Conservation (phyloP, 169 alveolate species). For the Cryptosporidium xiaoi region DNA sequence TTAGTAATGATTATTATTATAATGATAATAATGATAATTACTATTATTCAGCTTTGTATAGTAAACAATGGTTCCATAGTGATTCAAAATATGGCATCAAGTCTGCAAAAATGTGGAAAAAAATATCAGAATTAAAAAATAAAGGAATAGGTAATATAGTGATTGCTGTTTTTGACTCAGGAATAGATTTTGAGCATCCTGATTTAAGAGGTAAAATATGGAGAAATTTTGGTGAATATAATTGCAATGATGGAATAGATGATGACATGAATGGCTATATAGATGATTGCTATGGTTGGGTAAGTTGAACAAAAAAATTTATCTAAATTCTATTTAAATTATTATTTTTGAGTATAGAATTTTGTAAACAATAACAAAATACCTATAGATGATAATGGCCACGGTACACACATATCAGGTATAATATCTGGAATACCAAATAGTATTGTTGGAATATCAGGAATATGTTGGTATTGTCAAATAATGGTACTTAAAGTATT, state of each 20-base stretch:
- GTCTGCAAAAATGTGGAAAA: constrained; percentile 67
- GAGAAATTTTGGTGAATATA: constrained; percentile 81
- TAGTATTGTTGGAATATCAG: constrained; percentile 79
- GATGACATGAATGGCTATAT: constrained; percentile 81
- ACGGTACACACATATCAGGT: constrained; percentile 84
- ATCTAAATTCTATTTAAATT: background rate
- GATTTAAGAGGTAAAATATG: constrained; percentile 79
- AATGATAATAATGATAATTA: background rate
- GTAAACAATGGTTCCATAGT: constrained; percentile 64
- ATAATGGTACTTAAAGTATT: constrained; percentile 79
- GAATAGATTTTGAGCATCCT: constrained; percentile 81
- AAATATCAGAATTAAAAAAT: constrained; percentile 36
- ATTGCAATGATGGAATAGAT: constrained; percentile 77
- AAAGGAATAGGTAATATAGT: constrained; percentile 57
- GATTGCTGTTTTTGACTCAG: constrained; percentile 82
- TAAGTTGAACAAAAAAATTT: constrained; percentile 7
- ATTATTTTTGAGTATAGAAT: constrained; percentile 62
- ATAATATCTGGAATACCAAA: constrained; percentile 82
- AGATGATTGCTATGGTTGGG: constrained; percentile 84
- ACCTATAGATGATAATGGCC: constrained; percentile 83
- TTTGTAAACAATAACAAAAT: constrained; percentile 79
- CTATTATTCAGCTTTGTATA: constrained; percentile 17
- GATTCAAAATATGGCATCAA: constrained; percentile 59
- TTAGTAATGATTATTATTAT: background rate
- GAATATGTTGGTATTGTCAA: constrained; percentile 82